Evolutionary conservation across 805 yeast species (phyloP), one percentile per base, ranked within the genome.

Genomic region (Saccharomycopsis fermentans): DNA sequence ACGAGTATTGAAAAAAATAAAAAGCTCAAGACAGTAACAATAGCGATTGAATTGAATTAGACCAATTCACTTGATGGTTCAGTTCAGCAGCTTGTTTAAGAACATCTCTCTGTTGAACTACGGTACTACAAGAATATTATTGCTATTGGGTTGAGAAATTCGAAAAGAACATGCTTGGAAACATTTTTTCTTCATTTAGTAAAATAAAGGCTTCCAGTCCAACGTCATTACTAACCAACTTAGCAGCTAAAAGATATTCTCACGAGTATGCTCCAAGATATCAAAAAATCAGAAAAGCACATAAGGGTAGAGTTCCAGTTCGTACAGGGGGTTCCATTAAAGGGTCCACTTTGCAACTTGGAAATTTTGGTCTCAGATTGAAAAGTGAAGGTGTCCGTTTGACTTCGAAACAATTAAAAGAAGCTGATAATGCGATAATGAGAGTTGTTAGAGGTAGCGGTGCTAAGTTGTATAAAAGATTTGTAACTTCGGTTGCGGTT

Each of bases 221-320:
- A 39, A 24, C 40, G 26, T 40, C 40, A 14, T 4, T 43, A 21
- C 29, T 43, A 43, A 21, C 36, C 24, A 55, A 48, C 36, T 36
- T 55, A 17, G 35, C 39, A 6, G 56, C 55, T 34, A 70, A 70
- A 51, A 72, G 88, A 68, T 78, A 73, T 63, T 81, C 81, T 59
- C 90, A 84, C 68, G 90, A 84, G 65, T 80, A 78, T 66, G 89
- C 90, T n/a, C 96, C 96, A 47, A 77, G 92, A 66, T 84, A 77
- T 70, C 83, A 80, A 65, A 74, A 75, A 58, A 74, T 82, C 54
- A 77, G 81, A 66, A 92, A 92, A 71, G 87, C 89, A 54, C 90
- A 88, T 72, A 94, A 94, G 70, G 99, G 99, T 29, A 79, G 97
- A 65, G 97, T 94, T 6, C 81, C 95, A 1, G 97, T 91, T 11